phyloP scores from a whole-genome alignment of 148 eudicot genomes.

The Nyssa sinensis region DNA sequence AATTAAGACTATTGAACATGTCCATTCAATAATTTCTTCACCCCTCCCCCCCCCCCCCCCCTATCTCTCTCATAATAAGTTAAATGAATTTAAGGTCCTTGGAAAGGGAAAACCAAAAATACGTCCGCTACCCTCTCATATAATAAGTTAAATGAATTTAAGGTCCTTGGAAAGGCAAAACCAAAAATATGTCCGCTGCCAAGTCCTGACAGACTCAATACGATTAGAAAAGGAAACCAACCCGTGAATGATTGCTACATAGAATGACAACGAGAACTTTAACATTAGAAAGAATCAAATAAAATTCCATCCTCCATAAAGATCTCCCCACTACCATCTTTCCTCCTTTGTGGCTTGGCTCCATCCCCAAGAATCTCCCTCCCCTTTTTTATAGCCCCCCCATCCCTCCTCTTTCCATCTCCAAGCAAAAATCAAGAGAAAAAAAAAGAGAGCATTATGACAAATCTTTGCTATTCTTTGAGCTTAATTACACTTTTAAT shows the following conservation, averaged over 20 bases:
- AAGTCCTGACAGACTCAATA: neutral
- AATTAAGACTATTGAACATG: too few species aligned
- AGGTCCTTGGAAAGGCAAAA: neutral
- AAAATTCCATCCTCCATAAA: neutral
- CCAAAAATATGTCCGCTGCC: neutral
- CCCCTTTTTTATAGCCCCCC: neutral
- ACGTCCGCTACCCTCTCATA: too few species aligned
- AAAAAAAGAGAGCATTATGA: slow-evolving; percentile 12
- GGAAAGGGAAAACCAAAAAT: neutral
- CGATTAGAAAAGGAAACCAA: neutral
- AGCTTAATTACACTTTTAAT: neutral
- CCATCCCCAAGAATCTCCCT: neutral
- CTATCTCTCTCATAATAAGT: too few species aligned
- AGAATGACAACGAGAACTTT: neutral
- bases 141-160: neutral
- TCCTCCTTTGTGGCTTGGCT: neutral
- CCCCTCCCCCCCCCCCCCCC: too few species aligned
- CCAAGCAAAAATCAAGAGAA: neutral
- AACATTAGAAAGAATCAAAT: neutral
- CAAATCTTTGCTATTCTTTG: neutral
- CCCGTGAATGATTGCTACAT: neutral
- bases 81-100: neutral
- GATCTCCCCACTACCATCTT: neutral
- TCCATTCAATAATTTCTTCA: too few species aligned
- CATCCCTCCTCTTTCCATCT: neutral